A percentile compares a stretch with the other conserved stretches of the same genome.
Conservation (phyloP, 2,329 filamentous ascomycete genomes). For the Microcyclospora tardicrescens region DNA sequence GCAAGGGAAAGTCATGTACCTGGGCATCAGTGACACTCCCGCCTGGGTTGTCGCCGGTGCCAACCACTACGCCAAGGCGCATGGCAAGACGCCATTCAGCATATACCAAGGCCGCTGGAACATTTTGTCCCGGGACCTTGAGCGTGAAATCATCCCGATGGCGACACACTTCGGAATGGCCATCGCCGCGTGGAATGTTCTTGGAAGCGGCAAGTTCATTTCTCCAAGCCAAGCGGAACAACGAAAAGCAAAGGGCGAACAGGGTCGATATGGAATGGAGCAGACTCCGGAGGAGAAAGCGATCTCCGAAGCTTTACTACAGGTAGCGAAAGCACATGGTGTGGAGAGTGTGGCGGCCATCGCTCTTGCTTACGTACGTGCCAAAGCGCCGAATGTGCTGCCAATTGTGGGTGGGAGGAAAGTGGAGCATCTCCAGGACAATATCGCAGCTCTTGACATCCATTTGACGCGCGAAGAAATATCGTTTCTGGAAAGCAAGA, state of each 20-base stretch:
- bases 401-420: conserved; percentile 59
- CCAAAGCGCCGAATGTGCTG: conserved; percentile 52
- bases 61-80: conserved; percentile 48
- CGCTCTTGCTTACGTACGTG: conserved; percentile 53
- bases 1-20: conserved; percentile 51
- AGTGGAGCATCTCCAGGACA: conserved; percentile 50
- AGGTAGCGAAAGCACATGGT: conserved; percentile 43
- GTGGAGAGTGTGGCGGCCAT: too few relatives aligned
- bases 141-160: conserved; percentile 48
- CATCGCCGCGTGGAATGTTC: conserved; percentile 42
- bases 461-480: conserved; percentile 44
- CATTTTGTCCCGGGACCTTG: conserved; percentile 45
- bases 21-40: conserved; percentile 55
- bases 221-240: conserved; percentile 23
- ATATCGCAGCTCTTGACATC: conserved; percentile 48
- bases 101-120: conserved; percentile 56
- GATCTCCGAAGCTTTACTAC: conserved; percentile 44
- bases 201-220: conserved; percentile 37
- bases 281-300: conserved; percentile 38
- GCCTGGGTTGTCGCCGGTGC: conserved; percentile 49
- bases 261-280: too few relatives aligned
- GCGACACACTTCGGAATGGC: too few relatives aligned
- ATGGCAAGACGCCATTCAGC: conserved; percentile 56
- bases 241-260: too few relatives aligned
- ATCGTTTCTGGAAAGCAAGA: too few relatives aligned